Evolutionary conservation across 768 basidiomycete genomes (phyloP).

Genomic region (Hypholoma fasciculare): DNA sequence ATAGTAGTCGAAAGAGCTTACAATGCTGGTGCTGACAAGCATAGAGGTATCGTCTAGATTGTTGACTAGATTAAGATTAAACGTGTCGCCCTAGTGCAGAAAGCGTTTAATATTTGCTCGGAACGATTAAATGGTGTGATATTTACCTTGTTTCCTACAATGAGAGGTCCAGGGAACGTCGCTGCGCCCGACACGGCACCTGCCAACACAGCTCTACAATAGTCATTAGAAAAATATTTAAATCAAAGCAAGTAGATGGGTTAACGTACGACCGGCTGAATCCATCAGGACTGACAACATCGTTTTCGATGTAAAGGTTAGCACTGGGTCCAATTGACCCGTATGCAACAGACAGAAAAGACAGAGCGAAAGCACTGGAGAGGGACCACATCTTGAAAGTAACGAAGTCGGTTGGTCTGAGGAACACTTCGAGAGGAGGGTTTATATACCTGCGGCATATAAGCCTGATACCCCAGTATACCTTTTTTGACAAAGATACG

Average conservation of each 20-base stretch:
- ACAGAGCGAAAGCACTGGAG: too few relatives aligned
- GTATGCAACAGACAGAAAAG: too few relatives aligned
- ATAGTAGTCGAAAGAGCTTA: neutral
- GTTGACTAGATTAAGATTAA: neutral
- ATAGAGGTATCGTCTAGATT: neutral
- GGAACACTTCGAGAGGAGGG: too few relatives aligned
- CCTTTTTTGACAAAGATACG: too few relatives aligned
- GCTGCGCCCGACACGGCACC: neutral
- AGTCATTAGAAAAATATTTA: neutral
- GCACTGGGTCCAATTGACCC: neutral
- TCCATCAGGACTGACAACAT: neutral
- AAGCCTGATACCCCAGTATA: too few relatives aligned
- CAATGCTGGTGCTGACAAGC: conserved; percentile 4
- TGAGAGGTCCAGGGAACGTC: neutral
- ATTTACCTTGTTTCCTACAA: neutral
- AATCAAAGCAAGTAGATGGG: neutral
- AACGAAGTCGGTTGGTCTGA: too few relatives aligned
- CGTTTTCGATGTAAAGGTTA: conserved; percentile 1
- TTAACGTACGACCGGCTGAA: conserved; percentile 20
- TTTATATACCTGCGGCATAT: too few relatives aligned
- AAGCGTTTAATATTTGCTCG: neutral
- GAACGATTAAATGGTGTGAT: neutral
- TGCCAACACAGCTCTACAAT: conserved; percentile 15
- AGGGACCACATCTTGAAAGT: too few relatives aligned
- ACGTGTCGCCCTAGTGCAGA: neutral